Evolutionary conservation across 2,329 filamentous ascomycete genomes (phyloP), one percentile per base, ranked within the genome.

Genomic region (Rachicladosporium sp.): DNA sequence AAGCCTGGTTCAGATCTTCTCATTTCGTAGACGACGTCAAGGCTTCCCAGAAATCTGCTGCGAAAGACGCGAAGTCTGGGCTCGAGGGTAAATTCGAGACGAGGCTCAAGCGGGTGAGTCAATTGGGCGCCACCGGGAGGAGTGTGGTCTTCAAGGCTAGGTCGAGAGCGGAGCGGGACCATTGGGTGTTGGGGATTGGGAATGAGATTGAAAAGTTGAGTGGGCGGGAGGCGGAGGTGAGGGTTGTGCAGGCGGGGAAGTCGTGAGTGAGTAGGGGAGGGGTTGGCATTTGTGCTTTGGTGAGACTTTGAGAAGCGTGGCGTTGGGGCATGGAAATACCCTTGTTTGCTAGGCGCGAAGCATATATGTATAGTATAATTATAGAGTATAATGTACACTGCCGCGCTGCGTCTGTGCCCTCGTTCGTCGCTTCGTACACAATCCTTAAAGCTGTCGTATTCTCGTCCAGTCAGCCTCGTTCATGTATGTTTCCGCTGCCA

Each of bases 121-220:
- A 71, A 44, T 57, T 81, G 21, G 78, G 78, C 8, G 67, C 69
- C 6, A 71, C 72, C 23, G 78, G 78, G 4, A 62, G 74, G 33
- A 76, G 71, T 31, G 70, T 80, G 36, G 77, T 82, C 9, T 82
- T 82, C 53, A 76, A 77, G 51, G 71, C 77, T 29, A 66, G 77
- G 38, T 78, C 72, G 55, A 64, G 78, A 7, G 69, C 76, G 1
- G 78, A 82, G 56, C 68, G 77, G 44, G 78, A 82, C 58, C 71
- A 76, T 48, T 82, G 78, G 78, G 78, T 82, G 15, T 58, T 80
- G 54, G 75, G 69, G 29, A 74, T 81, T 42, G 71, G 71, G 38
- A 74, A 74, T 45, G 78, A 81, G 61, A 81, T 81, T 54, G 77
- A 81, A 60, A 61, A 74, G 36, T 53, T 76, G 43, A 67, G 68